Base-by-base conservation (phyloP, 441 rosid species). In the Pelargonium hybrid region DNA sequence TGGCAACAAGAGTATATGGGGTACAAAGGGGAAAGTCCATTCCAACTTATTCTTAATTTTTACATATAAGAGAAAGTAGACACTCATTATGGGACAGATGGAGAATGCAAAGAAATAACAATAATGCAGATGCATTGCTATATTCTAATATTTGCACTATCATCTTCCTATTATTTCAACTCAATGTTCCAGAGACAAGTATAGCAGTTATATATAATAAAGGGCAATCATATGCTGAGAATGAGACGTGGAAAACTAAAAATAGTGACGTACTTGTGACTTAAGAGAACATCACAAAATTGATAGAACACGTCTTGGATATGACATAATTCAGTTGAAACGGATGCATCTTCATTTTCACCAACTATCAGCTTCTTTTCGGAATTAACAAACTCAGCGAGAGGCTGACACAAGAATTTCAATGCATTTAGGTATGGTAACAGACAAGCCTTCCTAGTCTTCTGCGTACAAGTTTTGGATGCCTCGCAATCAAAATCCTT, bases 401-500 rank as follows among this genome's bases (percentile, higher is more conserved):
- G 89, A 5, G 91, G 96, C 77, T 84, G 87, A 79, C 98, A 90
- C 78, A 92, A 82, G 81, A 90, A 94, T 76, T 79, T 84, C 83
- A 92, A 69, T 70, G 87, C 89, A 78, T 80, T 81, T 43, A 86
- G 69, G 84, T 81, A 89, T 66, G 80, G 81, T 34, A 41, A 70
- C 68, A 79, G 70, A 79, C 75, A 83, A 81, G 77, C 83, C 57
- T 72, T 75, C 72, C 69, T 20, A 63, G 74, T 78, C 74, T 74
- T 78, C 62, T 79, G 75, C 68, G 45, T 61, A 76, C 76, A 82
- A 76, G 74, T 66, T 48, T 64, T 18, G 34, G 70, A 65, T 67
- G 63, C 69, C 67, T 74, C 75, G 71, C 50, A 21, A 31, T 65
- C 68, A 59, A 68, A 71, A 66, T 69, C 75, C 20, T 69, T 69